Percentiles rank a stretch among this genome's conserved stretches.
These are phyloP conservation scores for Dendrobium catenatum DNA, from an alignment of 106 monocot genomes.

Conservation along the genomic window DNA sequence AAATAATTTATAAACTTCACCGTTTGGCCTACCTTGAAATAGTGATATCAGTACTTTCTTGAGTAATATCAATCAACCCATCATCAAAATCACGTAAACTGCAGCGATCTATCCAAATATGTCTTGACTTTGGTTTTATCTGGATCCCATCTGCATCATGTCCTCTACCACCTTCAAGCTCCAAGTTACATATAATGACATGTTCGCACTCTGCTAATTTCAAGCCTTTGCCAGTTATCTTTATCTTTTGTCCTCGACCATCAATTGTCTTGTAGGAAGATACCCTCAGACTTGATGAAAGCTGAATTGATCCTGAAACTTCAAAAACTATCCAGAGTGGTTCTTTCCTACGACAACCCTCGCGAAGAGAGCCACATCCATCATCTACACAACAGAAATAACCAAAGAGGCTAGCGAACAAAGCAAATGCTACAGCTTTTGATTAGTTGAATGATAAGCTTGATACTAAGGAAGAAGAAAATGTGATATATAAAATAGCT, in stretches of 20 bases:
- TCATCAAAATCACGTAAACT: slow-evolving; percentile 56
- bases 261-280: slow-evolving; percentile 84
- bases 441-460: too few species aligned
- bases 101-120: slow-evolving; percentile 91
- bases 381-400: slow-evolving; percentile 9
- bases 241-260: slow-evolving; percentile 76
- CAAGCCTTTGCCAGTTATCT: slow-evolving; percentile 66
- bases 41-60: slow-evolving; percentile 82
- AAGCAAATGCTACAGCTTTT: too few species aligned
- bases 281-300: slow-evolving; percentile 51
- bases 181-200: slow-evolving; percentile 75
- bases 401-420: too few species aligned
- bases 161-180: slow-evolving; percentile 77
- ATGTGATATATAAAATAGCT: too few species aligned
- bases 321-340: slow-evolving; percentile 93
- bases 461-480: too few species aligned
- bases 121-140: slow-evolving; percentile 73
- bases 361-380: slow-evolving; percentile 69
- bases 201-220: slow-evolving; percentile 72
- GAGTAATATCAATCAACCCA: slow-evolving; percentile 80
- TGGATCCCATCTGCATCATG: slow-evolving; percentile 85
- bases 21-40: slow-evolving; percentile 49
- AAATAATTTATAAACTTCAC: neutral
- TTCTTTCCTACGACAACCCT: slow-evolving; percentile 62
- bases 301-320: slow-evolving; percentile 79